phyloP scores from a whole-genome alignment of 768 basidiomycete species.

The Collybiopsis luxurians region DNA sequence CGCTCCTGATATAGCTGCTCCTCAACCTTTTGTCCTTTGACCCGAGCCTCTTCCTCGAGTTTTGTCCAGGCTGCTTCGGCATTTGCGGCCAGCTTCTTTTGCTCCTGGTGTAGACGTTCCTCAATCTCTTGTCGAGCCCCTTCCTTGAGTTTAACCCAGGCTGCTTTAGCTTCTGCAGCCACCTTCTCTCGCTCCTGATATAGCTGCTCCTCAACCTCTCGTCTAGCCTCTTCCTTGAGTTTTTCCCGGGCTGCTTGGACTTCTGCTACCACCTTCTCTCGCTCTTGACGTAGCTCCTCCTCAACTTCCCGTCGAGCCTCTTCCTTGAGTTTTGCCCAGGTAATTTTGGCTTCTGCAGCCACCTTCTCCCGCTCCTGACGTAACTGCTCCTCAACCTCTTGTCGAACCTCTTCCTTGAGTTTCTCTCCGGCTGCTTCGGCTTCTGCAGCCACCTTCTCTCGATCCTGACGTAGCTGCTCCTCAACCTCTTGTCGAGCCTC shows the following conservation, averaged over 20 bases:
- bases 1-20: no score
- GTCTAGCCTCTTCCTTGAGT: not conserved
- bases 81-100: no score
- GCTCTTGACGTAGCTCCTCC: no score
- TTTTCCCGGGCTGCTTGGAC: no score
- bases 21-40: not conserved
- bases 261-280: no score
- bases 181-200: no score
- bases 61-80: no score
- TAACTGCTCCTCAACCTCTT: not conserved
- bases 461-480: not conserved
- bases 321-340: not conserved
- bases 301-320: not conserved
- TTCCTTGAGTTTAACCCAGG: not conserved
- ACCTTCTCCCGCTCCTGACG: not conserved
- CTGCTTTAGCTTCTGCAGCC: no score
- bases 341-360: not conserved
- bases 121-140: not conserved
- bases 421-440: not conserved
- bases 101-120: no score
- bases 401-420: conserved; percentile 1
- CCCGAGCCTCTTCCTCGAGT: not conserved
- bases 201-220: not conserved
- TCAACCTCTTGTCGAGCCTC: no score
- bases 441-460: conserved; percentile 1